Conservation (phyloP, 2,329 filamentous ascomycete genomes). For the Stagonosporopsis cucurbitacearum region DNA sequence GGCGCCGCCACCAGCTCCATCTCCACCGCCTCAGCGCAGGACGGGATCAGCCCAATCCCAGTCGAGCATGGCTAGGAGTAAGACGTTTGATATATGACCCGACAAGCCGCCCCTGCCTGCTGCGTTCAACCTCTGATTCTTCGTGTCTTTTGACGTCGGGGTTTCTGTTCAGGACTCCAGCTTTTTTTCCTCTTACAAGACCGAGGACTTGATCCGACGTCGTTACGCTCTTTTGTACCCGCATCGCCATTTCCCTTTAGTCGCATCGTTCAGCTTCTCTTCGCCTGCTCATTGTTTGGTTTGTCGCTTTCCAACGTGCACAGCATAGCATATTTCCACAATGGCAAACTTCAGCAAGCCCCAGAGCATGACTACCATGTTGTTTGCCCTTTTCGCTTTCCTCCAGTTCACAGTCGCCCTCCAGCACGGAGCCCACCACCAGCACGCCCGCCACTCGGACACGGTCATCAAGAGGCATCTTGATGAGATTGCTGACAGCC, state of each 20-base stretch:
- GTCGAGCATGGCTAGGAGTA: constrained; percentile 33
- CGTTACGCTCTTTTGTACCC: constrained; percentile 44
- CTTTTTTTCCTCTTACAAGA: constrained; percentile 33
- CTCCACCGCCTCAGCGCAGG: constrained; percentile 27
- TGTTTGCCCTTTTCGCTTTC: constrained; percentile 43
- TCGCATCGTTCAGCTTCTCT: constrained; percentile 19
- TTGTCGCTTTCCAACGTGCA: constrained; percentile 8
- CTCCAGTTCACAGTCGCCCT: constrained; percentile 42
- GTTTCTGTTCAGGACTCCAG: constrained; percentile 27
- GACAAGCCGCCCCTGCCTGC: constrained; percentile 33
- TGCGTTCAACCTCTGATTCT: constrained; percentile 39
- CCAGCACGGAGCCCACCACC: constrained; percentile 35
- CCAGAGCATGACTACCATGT: constrained; percentile 40
- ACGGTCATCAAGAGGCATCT: constrained; percentile 33
- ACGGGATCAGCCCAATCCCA: constrained; percentile 22
- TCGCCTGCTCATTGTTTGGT: constrained; percentile 16
- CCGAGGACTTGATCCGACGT: constrained; percentile 41
- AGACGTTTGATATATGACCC: constrained; percentile 42
- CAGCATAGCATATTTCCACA: constrained; percentile 13
- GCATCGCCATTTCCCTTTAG: constrained; percentile 25
- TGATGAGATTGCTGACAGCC: constrained; percentile 30
- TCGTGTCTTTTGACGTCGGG: constrained; percentile 38
- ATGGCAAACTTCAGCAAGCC: constrained; percentile 49
- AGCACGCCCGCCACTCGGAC: constrained; percentile 28
- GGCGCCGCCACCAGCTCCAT: constrained; percentile 23